These are phyloP conservation scores for Rutstroemia sydowiana DNA, from an alignment of 2,329 filamentous ascomycete genomes.

Conservation along the genomic window DNA sequence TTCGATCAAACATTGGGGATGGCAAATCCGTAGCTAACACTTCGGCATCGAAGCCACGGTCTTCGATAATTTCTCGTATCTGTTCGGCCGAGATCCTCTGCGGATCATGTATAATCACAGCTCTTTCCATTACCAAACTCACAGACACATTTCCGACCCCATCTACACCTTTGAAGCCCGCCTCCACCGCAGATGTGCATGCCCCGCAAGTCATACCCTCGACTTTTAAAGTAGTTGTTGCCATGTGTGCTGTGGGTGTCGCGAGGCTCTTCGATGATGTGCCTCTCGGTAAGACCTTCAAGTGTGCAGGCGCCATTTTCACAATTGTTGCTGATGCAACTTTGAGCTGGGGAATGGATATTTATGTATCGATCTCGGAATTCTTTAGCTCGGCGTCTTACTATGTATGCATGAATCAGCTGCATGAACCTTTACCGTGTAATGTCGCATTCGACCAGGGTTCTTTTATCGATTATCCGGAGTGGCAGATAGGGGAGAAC, in stretches of 20 bases:
- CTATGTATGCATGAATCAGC: constrained; percentile 4
- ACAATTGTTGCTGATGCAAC: background rate
- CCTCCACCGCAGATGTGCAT: constrained; percentile 92
- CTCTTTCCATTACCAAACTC: constrained; percentile 89
- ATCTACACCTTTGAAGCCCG: constrained; percentile 73
- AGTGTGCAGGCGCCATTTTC: constrained; percentile 25
- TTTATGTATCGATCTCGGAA: constrained; percentile 4
- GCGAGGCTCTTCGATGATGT: constrained; percentile 13
- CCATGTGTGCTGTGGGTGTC: constrained; percentile 52
- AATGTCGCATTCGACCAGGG: constrained; percentile 3
- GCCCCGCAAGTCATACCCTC: constrained; percentile 90
- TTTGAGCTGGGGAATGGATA: background rate
- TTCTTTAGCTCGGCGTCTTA: constrained; percentile 1
- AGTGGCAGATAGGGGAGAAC: background rate
- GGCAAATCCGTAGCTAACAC: constrained; percentile 77
- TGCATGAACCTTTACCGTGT: background rate
- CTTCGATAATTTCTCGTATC: constrained; percentile 80
- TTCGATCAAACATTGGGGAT: constrained; percentile 38
- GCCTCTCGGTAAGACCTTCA: constrained; percentile 23
- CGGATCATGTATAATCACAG: constrained; percentile 87
- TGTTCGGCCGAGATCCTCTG: constrained; percentile 63
- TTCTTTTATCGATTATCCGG: constrained; percentile 7
- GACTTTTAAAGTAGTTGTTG: constrained; percentile 83
- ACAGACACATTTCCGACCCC: constrained; percentile 84
- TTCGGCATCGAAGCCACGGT: constrained; percentile 84